Base-by-base conservation (phyloP, 2,329 filamentous ascomycete genomes). In the Cadophora malorum region DNA sequence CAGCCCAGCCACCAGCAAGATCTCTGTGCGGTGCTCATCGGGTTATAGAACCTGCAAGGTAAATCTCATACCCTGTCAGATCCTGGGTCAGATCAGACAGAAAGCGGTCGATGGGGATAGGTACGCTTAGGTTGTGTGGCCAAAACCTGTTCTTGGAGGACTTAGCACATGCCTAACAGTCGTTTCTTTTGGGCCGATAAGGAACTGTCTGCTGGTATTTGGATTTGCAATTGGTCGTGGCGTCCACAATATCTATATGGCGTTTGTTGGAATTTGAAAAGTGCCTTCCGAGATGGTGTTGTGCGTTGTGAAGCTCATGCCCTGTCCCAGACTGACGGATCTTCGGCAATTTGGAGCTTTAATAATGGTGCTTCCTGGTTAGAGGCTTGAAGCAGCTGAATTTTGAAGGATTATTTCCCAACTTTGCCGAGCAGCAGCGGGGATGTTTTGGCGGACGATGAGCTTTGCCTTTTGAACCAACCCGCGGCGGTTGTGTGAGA, bases 31-130 rank as follows among this genome's bases (percentile, higher is more conserved):
- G 41, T 45, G 67, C 55, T 33, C 59, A 65, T 66, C 67, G 67
- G 67, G 62, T 67, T 60, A 64, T 63, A 60, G 63, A 63, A 67
- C 38, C 56, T 66, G 67, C 68, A 69, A 63, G 65, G 68, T 69
- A 64, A 69, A 69, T 69, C 67, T 59, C 50, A 52, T 33, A 49
- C 64, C 64, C 21, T 61, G 63, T 59, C 61, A 49, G 28, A 64
- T 58, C 65, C 65, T 58, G 41, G 65, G 50, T 58, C 60, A 35
- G 67, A 69, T 69, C 67, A 67, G 52, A 61, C 67, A 23, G 60
- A 52, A 28, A 21, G 56, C 65, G 31, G 49, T 50, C 8, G 14
- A 49, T 49, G 52, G 31, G 60, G 59, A 25, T 35, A 47, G 6
- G 23, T 21, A 31, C 12, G 28, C 28, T 28, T 45, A n/a, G 55